Base-by-base conservation (phyloP, 2,329 filamentous ascomycete genomes). In the Verticillium nubilum region DNA sequence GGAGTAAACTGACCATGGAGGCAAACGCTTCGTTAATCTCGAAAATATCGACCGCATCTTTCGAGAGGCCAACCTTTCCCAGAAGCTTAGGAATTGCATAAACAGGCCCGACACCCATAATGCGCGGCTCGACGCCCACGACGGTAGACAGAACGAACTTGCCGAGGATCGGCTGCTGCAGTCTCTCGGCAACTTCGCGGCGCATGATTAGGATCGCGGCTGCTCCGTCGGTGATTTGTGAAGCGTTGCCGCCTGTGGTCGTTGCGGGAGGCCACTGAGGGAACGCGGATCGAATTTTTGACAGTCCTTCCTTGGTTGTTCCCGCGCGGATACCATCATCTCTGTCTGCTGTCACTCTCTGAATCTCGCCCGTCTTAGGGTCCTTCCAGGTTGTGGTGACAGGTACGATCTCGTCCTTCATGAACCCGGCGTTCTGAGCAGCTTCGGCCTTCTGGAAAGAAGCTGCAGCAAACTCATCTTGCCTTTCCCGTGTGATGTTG, bases 341-440 rank as follows among this genome's bases (percentile, higher is more conserved):
- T 67, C 80, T 83, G 50, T 81, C 85, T 35, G 90, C 71, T 2
- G 81, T 86, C 64, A 91, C 80, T 65, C 88, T 87, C 78, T 90
- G 91, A 70, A 86, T 86, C 78, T 97, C 89, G 61, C 90, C 90
- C 13, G 90, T 87, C 85, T 97, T 97, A 65, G 90, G 91, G 77
- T 98, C 91, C 70, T 91, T 90, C 76, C 86, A 92, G 75, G 93
- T 89, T 10, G 85, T 85, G 35, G 77, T 81, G 69, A 91, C 87
- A 1, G 88, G 88, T 1, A 82, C 79, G 68, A 91, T 91, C 76
- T 91, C 88, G 64, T 91, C 87, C 64, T 87, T 86, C 67, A 89
- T 89, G 84, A 83, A 89, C 60, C 88, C 88, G 1, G 85, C 81
- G 77, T 90, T 91, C 73, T 91, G 89, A 5, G 88, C 88, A 13